These are phyloP conservation scores for Lyophyllum semitale DNA, from an alignment of 768 basidiomycete species.

Conservation along the genomic window DNA sequence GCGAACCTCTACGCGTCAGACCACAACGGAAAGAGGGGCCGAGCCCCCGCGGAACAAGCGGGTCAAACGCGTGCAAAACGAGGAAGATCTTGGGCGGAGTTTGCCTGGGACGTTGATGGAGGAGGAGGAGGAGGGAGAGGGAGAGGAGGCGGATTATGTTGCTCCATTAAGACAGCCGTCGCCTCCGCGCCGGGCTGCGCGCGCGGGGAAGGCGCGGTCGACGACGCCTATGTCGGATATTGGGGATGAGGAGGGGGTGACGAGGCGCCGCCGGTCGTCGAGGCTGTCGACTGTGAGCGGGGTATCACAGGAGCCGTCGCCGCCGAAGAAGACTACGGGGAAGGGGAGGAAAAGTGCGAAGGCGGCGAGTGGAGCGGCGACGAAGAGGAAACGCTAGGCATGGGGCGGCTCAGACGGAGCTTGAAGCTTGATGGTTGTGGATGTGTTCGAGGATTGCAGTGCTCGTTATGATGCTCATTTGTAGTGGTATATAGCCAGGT, in stretches of 20 bases:
- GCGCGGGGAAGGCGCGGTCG: slow-evolving; percentile 25
- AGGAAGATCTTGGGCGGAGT: slow-evolving; percentile 22
- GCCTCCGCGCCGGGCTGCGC: slow-evolving; percentile 23
- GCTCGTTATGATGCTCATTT: background rate
- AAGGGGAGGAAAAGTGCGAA: slow-evolving; percentile 23
- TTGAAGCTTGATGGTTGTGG: background rate
- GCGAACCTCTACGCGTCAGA: background rate
- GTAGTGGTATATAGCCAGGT: background rate
- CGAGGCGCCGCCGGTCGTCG: slow-evolving; percentile 46
- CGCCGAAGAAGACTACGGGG: slow-evolving; percentile 15
- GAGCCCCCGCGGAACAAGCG: background rate
- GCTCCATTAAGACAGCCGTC: slow-evolving; percentile 40
- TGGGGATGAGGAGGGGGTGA: slow-evolving; percentile 32
- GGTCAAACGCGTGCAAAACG: background rate
- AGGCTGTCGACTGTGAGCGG: slow-evolving; percentile 35
- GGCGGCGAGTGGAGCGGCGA: background rate
- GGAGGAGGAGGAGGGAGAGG: slow-evolving; percentile 34
- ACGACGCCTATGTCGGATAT: slow-evolving; percentile 30
- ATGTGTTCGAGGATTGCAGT: background rate
- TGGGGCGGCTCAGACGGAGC: background rate
- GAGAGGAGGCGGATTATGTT: slow-evolving; percentile 16
- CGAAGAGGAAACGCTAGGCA: slow-evolving; percentile 20
- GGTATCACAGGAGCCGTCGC: slow-evolving; percentile 19
- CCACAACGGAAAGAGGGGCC: background rate
- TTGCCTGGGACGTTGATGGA: slow-evolving; percentile 48